Base-by-base conservation (phyloP, 306 rosid genomes). In the Calophaca sinica region DNA sequence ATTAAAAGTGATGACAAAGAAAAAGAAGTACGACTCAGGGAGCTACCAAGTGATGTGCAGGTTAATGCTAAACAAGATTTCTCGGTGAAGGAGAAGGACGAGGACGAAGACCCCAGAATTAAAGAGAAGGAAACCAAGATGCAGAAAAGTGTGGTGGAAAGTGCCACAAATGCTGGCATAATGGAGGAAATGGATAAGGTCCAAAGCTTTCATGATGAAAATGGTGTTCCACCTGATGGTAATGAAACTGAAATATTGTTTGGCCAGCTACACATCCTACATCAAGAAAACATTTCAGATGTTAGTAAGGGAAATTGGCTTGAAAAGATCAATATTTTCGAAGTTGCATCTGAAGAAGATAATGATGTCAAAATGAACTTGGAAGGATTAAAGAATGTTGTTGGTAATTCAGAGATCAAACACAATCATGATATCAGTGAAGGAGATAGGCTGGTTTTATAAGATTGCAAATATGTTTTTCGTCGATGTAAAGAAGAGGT, bases 161-260 rank as follows among this genome's bases (percentile, higher is more conserved):
- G 38, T 66, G 70, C 62, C n/a, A 15, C 54, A 13, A 20, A 70
- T 61, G 66, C 57, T 29, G 72, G 42, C 0, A 1, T 58, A 33
- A 64, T 61, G 14, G 79, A 65, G 62, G 82, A 75, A 60, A 66
- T 35, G n/a, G 61, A 60, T 15, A 79, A 29, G 62, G 63, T 81
- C 6, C 54, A 64, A 38, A 64, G 79, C 57, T 85, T 78, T 74
- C 73, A 52, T 44, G 86, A 85, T 74, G 86, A 81, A 78, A 85
- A 74, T 74, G 88, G 88, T 59, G 74, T 78, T 53, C 86, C 86
- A 0, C 79, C 75, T 42, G 79, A 81, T 13, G 31, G 63, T 52
- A 60, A 70, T 15, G 63, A 38, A 6, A 38, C 7, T 38, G 42
- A 38, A 7, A 38, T 2, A 38, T 7, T 38, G 42, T 1, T 38